Evolutionary conservation across 2,329 filamentous ascomycete species (phyloP), one percentile per base, ranked within the genome.

Genomic region (Drechslerella coelobrocha): DNA sequence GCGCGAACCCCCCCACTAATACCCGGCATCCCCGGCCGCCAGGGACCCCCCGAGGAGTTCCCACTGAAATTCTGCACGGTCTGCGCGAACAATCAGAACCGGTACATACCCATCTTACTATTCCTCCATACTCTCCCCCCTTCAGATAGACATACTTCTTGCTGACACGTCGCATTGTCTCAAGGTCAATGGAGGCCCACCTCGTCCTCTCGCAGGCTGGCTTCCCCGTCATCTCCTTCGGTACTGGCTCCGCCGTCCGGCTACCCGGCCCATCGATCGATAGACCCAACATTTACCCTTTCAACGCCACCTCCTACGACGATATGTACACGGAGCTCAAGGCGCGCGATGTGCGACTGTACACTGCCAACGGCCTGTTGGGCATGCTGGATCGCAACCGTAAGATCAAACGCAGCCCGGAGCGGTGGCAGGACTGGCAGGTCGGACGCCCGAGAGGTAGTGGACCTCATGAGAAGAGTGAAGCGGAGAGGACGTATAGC

Each of bases 101-200:
- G 94, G 86, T 96, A 83, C 73, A 19, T 52, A 3, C 41, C 37
- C 2, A 34, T 53, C 27, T 7, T 53, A 17, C 5, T 6, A 56
- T 50, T 31, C 24, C 48, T 21, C 21, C 5, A 29, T n/a, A 39
- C 21, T 24, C 26, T 31, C 37, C 31, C 50, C 12, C 56, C n/a
- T 26, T 17, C 37, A n/a, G n/a, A n/a, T n/a, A 52, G 31, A 8
- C 51, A 59, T 37, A 19, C 10, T 43, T 12, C 26, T 47, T 45
- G 21, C 19, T 61, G 37, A 77, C 73, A 9, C 63, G 39, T 47
- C 7, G 27, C 48, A 31, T 23, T 27, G 27, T 10, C 21, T 23
- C n/a, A 76, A 90, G 89, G 79, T 91, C 91, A n/a, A 97, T 99
- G 94, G 94, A 97, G 84, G 93, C 93, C n/a, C 94, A 99, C 79